Evolutionary conservation across 2,329 filamentous ascomycete genomes (phyloP), one percentile per base, ranked within the genome.

Genomic region (Penicillium vulpinum): DNA sequence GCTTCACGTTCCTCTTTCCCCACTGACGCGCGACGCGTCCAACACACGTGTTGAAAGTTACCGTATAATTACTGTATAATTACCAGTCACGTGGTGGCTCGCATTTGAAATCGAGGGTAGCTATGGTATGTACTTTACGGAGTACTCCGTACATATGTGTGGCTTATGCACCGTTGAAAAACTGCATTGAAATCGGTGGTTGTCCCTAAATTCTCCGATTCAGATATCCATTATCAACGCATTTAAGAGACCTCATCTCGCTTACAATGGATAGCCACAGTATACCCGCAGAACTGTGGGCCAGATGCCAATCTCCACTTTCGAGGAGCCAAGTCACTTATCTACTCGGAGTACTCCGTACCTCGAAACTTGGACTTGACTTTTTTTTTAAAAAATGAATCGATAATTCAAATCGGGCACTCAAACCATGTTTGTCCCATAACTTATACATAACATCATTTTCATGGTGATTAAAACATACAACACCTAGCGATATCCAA

Each of bases 21-120:
- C 50, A 52, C 41, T 26, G 43, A 54, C 51, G 43, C 44, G 35
- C 36, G 36, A 55, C 52, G 52, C 52, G 52, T 49, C n/a, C 26
- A 31, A 26, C 15, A 54, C 51, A 24, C 46, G 39, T 50, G 35
- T 39, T 16, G 36, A 43, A 50, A 28, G 5, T 49, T 51, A 51
- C 48, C 3, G 48, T 51, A 51, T 18, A 2, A 4, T 38, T 50
- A 54, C 35, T 7, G 24, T 47, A 18, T 46, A n/a, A 15, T 29
- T 45, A 52, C 29, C 3, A 4, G 10, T 51, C 49, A 51, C 29
- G 38, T 51, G 47, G 2, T 35, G 0, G 28, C 1, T 28, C 13
- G 1, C 3, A 13, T 43, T 5, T 18, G 16, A n/a, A n/a, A n/a
- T n/a, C n/a, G n/a, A n/a, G n/a, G n/a, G n/a, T n/a, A n/a, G n/a